Conservation (phyloP, 345 rosid genomes). For the Hibiscus tridactylites region DNA sequence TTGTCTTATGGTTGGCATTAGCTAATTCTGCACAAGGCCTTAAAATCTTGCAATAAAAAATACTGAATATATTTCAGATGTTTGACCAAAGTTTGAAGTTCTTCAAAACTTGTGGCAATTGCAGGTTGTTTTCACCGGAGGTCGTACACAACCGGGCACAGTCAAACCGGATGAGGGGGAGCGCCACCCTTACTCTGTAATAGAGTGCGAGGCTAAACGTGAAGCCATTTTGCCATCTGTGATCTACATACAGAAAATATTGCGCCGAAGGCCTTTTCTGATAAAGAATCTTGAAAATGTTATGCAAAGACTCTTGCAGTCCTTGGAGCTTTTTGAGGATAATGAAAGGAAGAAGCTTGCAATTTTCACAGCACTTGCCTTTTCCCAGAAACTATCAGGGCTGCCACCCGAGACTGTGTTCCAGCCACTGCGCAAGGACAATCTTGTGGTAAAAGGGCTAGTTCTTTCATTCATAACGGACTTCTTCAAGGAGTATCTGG, state of each 20-base stretch:
- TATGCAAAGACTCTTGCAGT: slow-evolving; percentile 80
- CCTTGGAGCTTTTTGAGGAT: slow-evolving; percentile 95
- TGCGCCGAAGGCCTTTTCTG: slow-evolving; percentile 88
- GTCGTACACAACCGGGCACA: slow-evolving; percentile 96
- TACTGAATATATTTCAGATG: neutral
- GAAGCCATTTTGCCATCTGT: slow-evolving; percentile 82
- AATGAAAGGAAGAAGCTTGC: slow-evolving; percentile 97
- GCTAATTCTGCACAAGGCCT: neutral
- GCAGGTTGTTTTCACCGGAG: slow-evolving; percentile 93
- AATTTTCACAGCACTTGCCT: slow-evolving; percentile 91
- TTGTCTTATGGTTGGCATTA: neutral
- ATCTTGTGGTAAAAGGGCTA: slow-evolving; percentile 97
- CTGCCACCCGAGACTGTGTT: slow-evolving; percentile 96
- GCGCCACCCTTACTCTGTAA: slow-evolving; percentile 81
- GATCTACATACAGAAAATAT: slow-evolving; percentile 74
- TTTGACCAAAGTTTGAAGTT: neutral
- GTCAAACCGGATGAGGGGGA: slow-evolving; percentile 98
- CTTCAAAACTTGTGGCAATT: neutral
- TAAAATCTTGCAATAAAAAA: neutral
- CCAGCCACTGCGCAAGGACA: slow-evolving; percentile 95
- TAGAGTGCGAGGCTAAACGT: slow-evolving; percentile 80
- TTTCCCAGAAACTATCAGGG: slow-evolving; percentile 97
- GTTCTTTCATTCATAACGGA: slow-evolving; percentile 89
- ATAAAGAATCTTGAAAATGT: slow-evolving; percentile 98
- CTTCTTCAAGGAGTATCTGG: slow-evolving; percentile 94